A percentile compares a stretch with the other conserved stretches of the same genome.
These are phyloP conservation scores for Lolium rigidum DNA, from an alignment of 176 grass and related monocot genomes.

Conservation along the genomic window DNA sequence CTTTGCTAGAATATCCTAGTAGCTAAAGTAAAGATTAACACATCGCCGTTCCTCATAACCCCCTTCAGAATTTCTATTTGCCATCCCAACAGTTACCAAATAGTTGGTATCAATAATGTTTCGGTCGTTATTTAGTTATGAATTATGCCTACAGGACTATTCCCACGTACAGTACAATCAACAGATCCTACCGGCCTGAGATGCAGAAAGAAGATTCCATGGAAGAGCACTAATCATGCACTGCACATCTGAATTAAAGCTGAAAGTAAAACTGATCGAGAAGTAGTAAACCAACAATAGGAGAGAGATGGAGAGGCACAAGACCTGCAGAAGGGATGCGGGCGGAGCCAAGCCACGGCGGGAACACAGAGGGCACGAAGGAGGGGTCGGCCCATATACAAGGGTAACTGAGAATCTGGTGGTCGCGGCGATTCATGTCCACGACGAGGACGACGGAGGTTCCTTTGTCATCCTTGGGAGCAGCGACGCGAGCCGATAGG, in stretches of 20 bases:
- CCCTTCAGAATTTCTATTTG: neutral
- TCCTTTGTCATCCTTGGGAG: neutral
- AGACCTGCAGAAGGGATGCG: conserved; percentile 8
- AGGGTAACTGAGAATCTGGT: neutral
- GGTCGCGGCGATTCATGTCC: neutral
- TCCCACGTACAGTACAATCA: no score
- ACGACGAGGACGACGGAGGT: neutral
- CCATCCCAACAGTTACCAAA: neutral
- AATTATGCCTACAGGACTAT: no score
- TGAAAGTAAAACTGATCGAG: neutral
- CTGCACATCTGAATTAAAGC: neutral
- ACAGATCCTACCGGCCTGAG: no score
- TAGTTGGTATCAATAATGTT: neutral
- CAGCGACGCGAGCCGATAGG: neutral
- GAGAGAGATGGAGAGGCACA: no score
- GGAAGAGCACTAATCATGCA: neutral
- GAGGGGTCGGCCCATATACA: neutral
- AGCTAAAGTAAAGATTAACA: neutral
- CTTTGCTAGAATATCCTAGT: neutral
- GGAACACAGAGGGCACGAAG: neutral
- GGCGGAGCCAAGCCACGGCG: neutral
- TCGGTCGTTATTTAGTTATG: neutral
- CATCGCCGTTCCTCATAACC: accelerated
- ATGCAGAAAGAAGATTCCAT: neutral
- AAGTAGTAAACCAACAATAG: no score